These are phyloP conservation scores for Pseudonectria foliicola DNA, from an alignment of 2,329 filamentous ascomycete genomes.

Conservation along the genomic window DNA sequence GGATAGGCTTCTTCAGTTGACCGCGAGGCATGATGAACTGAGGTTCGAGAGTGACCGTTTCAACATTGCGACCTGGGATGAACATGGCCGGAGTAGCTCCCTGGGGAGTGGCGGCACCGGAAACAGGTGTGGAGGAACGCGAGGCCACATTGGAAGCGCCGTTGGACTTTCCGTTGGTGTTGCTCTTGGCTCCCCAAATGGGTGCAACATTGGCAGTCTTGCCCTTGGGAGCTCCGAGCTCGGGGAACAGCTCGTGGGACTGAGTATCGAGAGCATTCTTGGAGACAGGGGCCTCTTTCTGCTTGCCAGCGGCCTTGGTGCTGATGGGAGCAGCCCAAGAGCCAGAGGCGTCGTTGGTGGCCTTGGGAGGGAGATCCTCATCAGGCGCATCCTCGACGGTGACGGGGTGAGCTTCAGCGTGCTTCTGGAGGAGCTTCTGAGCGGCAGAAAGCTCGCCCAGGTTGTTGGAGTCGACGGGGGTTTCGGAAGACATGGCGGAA, in stretches of 20 bases:
- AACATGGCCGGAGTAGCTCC: conserved; percentile 46
- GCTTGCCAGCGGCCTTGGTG: conserved; percentile 61
- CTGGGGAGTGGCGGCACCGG: conserved; percentile 42
- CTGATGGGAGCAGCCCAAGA: conserved; percentile 44
- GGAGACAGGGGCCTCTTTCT: conserved; percentile 46
- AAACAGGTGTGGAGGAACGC: conserved; percentile 55
- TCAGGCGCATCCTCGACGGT: conserved; percentile 77
- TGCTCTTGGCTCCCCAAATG: conserved; percentile 70
- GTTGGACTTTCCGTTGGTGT: conserved; percentile 44
- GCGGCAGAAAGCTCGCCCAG: conserved; percentile 43
- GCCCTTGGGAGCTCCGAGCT: conserved; percentile 63
- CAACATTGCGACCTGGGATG: conserved; percentile 76
- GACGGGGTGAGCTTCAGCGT: conserved; percentile 48
- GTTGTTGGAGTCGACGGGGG: conserved; percentile 26
- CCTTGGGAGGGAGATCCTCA: conserved; percentile 61
- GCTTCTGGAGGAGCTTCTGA: conserved; percentile 59
- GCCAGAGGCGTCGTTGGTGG: conserved; percentile 39
- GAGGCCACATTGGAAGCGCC: conserved; percentile 52
- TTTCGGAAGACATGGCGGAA: conserved; percentile 36
- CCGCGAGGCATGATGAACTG: conserved; percentile 68
- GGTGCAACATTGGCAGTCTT: conserved; percentile 62
- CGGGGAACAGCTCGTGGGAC: conserved; percentile 90
- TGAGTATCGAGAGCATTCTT: conserved; percentile 62
- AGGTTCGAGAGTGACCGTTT: conserved; percentile 66
- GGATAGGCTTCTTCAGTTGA: conserved; percentile 77